Base-by-base conservation (phyloP, 106 monocot genomes). In the Dendrobium chrysotoxum region DNA sequence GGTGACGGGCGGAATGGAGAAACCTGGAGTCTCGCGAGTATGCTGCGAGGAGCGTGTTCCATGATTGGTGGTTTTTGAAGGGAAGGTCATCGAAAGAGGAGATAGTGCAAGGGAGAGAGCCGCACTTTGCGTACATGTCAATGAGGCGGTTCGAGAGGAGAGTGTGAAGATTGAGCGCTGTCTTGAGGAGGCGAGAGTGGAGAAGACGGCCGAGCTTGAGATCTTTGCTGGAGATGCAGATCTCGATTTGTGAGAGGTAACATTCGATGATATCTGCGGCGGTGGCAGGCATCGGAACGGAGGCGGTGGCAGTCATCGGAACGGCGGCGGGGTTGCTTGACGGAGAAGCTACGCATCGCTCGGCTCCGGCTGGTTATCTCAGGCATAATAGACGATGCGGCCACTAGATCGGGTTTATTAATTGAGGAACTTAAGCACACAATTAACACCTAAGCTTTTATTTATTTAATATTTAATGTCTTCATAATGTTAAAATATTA, bases 141-240 rank as follows among this genome's bases (percentile, higher is more conserved):
- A 87, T 28, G 76, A 93, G 78, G 58, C 86, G 93, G 72, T 93
- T 93, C 58, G 86, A 78, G 83, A 93, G 83, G 83, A 93, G 82
- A 64, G 90, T 85, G 85, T 83, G 77, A 40, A 50, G 77, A 78
- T 79, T 35, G 72, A 90, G 86, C 38, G 88, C 85, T 77, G 82
- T 80, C 72, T 90, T 88, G 84, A 83, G 28, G 85, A 93, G 82
- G 72, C 82, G 81, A 21, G 84, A 75, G 79, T 93, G 93, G 68
- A 90, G 65, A 80, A 54, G n/a, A 20, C 31, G 65, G 30, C 85
- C 87, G 20, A 78, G 73, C 41, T 16, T 42, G 79, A 90, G 86
- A 76, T 82, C 30, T 18, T 64, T 57, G 68, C 53, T 21, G 64
- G 82, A 55, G 78, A 86, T 80, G 83, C 82, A 87, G 6, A 50